phyloP scores from a whole-genome alignment of 441 rosid genomes.

The Mallotus repandus region DNA sequence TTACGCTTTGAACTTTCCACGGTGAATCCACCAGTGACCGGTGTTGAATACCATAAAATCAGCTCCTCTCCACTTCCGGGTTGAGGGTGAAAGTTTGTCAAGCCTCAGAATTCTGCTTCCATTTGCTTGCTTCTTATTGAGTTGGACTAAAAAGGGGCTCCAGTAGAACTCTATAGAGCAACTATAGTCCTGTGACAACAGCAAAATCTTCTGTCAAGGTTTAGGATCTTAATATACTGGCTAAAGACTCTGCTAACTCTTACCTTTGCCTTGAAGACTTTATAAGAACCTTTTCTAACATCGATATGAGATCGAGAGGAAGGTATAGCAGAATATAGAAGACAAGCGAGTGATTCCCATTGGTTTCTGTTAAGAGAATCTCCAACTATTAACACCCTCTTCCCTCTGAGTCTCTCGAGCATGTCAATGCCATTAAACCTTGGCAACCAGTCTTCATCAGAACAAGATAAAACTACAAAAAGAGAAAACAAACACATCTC shows the following conservation, averaged over 20 bases:
- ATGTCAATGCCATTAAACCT: constrained; percentile 46
- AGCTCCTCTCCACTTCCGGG: constrained; percentile 44
- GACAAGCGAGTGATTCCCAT: constrained; percentile 72
- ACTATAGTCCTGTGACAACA: constrained; percentile 47
- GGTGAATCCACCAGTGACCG: constrained; percentile 78
- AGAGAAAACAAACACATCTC: not conserved
- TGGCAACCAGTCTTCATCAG: constrained; percentile 3
- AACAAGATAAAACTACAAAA: not conserved
- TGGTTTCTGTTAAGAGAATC: constrained; percentile 68
- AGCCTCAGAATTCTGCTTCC: constrained; percentile 54
- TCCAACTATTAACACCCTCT: constrained; percentile 56
- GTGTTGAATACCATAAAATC: constrained; percentile 63
- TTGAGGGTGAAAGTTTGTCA: constrained; percentile 47
- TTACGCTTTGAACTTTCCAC: constrained; percentile 49
- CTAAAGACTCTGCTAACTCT: not conserved
- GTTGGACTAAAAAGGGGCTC: constrained; percentile 57
- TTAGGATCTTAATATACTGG: not conserved
- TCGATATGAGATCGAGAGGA: constrained; percentile 28
- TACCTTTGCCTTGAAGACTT: constrained; percentile 45
- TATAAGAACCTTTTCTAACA: constrained; percentile 14
- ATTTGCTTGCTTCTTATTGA: constrained; percentile 30
- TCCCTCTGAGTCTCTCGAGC: constrained; percentile 56
- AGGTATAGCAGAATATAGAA: constrained; percentile 43
- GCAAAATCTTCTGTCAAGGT: constrained; percentile 1
- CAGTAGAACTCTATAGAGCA: constrained; percentile 63